Conservation (phyloP, 495 filamentous ascomycete genomes). For the Penicillium samsonianum region DNA sequence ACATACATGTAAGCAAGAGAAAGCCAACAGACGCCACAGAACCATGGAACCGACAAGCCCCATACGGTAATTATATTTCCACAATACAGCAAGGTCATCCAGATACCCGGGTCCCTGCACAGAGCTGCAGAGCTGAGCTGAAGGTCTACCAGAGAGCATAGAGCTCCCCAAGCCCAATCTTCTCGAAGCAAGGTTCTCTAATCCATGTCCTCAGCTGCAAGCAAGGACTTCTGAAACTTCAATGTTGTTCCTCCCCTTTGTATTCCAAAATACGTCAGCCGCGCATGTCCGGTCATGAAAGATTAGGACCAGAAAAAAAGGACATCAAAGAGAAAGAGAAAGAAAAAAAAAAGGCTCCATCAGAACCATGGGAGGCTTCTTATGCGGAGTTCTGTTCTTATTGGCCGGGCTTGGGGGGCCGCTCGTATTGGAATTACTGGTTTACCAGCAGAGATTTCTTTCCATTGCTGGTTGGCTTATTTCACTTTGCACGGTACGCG, state of each 20-base stretch:
- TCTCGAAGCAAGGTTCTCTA: constrained; percentile 31
- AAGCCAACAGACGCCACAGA: background rate
- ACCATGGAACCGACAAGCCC: constrained; percentile 7
- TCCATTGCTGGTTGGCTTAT: background rate
- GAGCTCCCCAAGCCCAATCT: constrained; percentile 2
- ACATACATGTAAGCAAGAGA: background rate
- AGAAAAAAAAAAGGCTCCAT: constrained; percentile 9
- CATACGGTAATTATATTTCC: constrained; percentile 7
- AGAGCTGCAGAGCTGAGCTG: background rate
- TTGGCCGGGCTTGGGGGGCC: constrained; percentile 23
- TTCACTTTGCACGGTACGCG: constrained; percentile 10
- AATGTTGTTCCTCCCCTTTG: background rate
- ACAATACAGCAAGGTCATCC: background rate
- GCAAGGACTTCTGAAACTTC: constrained; percentile 7
- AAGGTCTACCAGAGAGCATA: background rate
- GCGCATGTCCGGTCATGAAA: constrained; percentile 9
- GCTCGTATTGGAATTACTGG: constrained; percentile 19
- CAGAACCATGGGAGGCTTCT: constrained; percentile 27
- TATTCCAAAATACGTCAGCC: constrained; percentile 7
- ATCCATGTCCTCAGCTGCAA: constrained; percentile 17
- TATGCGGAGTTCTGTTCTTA: constrained; percentile 7
- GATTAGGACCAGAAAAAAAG: background rate
- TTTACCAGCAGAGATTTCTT: constrained; percentile 17
- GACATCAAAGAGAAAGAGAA: background rate
- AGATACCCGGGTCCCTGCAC: background rate